These are phyloP conservation scores for Durusdinium trenchii DNA, from an alignment of 73 alveolate genomes.

Conservation along the genomic window DNA sequence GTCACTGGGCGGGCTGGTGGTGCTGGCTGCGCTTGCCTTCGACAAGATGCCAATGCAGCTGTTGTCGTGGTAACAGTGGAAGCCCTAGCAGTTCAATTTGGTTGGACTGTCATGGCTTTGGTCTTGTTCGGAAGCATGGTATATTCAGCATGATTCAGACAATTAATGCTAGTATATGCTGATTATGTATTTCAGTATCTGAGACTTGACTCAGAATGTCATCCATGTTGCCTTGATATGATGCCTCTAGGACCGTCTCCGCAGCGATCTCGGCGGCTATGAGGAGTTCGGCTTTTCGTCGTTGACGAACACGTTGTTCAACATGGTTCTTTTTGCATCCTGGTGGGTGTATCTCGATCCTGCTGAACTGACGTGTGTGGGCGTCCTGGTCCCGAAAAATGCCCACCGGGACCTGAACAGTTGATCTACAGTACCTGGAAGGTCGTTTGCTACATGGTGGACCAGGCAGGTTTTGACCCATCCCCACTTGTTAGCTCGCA, in stretches of 20 bases:
- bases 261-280: conserved; percentile 71
- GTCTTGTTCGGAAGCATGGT: not conserved
- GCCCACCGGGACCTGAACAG: too few relatives aligned
- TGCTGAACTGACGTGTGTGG: not conserved
- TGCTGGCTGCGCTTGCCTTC: conserved; percentile 82
- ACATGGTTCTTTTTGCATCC: not conserved
- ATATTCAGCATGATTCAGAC: too few relatives aligned
- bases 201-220: too few relatives aligned
- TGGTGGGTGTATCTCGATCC: not conserved
- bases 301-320: not conserved
- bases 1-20: conserved; percentile 92
- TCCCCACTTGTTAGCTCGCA: too few relatives aligned
- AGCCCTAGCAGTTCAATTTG: not conserved
- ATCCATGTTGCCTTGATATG: not conserved
- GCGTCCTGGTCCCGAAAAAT: not conserved
- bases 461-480: too few relatives aligned
- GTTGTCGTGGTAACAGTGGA: conserved; percentile 63
- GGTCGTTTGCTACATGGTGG: not conserved
- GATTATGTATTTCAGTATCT: too few relatives aligned
- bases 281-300: not conserved
- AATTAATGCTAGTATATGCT: too few relatives aligned
- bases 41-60: conserved; percentile 75
- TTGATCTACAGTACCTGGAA: not conserved
- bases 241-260: conserved; percentile 48
- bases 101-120: not conserved